Evolutionary conservation across 305 asterid species (phyloP), one percentile per base, ranked within the genome.

Genomic region (Solanum hybrid): DNA sequence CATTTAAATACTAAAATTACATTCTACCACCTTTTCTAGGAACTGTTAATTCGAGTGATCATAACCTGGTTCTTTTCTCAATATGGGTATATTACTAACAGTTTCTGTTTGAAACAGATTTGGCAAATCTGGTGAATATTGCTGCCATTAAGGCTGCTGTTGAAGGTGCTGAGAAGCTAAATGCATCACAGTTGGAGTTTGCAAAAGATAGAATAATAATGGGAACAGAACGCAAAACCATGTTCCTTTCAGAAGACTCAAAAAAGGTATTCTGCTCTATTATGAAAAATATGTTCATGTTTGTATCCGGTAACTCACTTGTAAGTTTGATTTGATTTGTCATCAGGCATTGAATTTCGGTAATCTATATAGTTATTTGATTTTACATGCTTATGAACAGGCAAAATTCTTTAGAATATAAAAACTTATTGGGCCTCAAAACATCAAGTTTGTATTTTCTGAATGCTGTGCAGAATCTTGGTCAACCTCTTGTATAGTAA

Each of bases 101-200:
- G 22, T 77, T 88, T 73, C 90, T 90, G 61, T 88, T 13, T 82
- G 89, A n/a, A 92, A 91, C 95, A 97, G 99, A 97, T 95, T 96
- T 97, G 88, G 99, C 99, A 71, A 98, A 98, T 91, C 93, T 98
- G 97, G 99, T 98, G 73, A 98, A 98, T 89, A 97, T 97, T 91
- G 99, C 99, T 90, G 99, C 99, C 92, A 96, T 98, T 92, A 97
- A 95, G 93, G 99, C 99, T 80, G 98, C 99, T 40, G 98, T 98
- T 83, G 99, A 96, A 90, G 99, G 99, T 86, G 98, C 98, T 78
- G 99, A 98, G 90, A 98, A 97, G 92, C 89, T 98, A 94, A 94
- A 88, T 88, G 93, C 99, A 69, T 29, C 94, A 67, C 98, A 98
- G 92, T 91, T 98, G 90, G 99, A 98, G 94, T 98, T 94, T 77